Conservation (phyloP, 805 yeast genomes). For the Yarrowia hollandica region DNA sequence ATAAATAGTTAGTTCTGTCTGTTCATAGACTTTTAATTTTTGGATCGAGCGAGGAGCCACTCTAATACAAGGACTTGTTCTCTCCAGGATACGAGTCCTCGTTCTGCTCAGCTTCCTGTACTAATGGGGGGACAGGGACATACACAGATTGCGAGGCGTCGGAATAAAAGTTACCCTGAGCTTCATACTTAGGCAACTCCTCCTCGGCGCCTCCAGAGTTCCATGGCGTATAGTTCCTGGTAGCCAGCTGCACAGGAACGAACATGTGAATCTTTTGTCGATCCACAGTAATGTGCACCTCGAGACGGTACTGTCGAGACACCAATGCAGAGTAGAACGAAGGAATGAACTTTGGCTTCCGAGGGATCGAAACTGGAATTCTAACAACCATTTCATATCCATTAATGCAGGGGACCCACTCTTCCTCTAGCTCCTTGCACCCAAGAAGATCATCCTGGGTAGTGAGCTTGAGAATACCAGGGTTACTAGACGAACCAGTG, state of each 20-base stretch:
- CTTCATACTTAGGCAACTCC: slow-evolving; percentile 28
- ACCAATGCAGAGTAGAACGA: slow-evolving; percentile 27
- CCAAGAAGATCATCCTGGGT: slow-evolving; percentile 16
- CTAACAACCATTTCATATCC: slow-evolving; percentile 1
- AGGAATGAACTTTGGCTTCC: slow-evolving; percentile 27
- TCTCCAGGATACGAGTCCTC: slow-evolving; percentile 24
- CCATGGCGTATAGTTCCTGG: slow-evolving; percentile 26
- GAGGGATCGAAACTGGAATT: slow-evolving; percentile 8
- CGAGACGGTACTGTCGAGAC: slow-evolving; percentile 26
- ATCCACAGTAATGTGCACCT: slow-evolving; percentile 11
- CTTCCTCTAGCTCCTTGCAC: slow-evolving; percentile 12
- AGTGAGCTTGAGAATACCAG: slow-evolving; percentile 13
- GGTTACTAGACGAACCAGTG: neutral
- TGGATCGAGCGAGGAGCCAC: neutral
- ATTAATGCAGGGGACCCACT: neutral
- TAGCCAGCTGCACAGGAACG: slow-evolving; percentile 26
- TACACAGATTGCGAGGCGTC: slow-evolving; percentile 11
- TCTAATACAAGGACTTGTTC: slow-evolving; percentile 20
- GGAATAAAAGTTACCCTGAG: neutral
- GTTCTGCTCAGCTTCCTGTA: neutral
- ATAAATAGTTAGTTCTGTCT: slow-evolving; percentile 27
- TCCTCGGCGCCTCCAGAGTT: slow-evolving; percentile 15
- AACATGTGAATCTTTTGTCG: slow-evolving; percentile 11
- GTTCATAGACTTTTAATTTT: slow-evolving; percentile 16
- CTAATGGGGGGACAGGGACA: neutral